Evolutionary conservation across 1,284 basidiomycete species (phyloP).

Genomic region (Puccinia novopanici): DNA sequence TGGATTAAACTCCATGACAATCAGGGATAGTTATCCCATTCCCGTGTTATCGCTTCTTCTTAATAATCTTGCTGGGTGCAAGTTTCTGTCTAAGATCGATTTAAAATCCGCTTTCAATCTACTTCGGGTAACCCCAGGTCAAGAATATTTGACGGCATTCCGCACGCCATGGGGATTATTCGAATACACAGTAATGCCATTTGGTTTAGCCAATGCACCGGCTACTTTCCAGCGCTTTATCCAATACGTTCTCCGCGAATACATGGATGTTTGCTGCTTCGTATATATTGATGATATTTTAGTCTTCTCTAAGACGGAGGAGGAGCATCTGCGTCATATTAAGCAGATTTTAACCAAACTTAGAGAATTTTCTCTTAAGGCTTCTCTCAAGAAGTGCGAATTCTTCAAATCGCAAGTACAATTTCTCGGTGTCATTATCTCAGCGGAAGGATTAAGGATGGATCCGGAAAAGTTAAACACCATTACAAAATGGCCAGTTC

Average conservation of each 20-base stretch:
- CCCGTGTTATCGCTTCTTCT: no score
- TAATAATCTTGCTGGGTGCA: no score
- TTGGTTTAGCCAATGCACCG: slow-evolving; percentile 61
- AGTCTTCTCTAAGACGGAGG: slow-evolving; percentile 61
- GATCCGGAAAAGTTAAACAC: slow-evolving; percentile 20
- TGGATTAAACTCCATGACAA: slow-evolving; percentile 7
- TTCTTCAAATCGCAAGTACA: slow-evolving; percentile 14
- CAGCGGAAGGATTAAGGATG: not conserved
- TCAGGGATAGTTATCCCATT: slow-evolving; percentile 24
- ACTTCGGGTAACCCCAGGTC: slow-evolving; percentile 55
- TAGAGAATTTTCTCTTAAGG: not conserved
- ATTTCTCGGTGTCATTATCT: slow-evolving; percentile 26
- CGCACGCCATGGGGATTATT: slow-evolving; percentile 60
- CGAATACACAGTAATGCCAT: slow-evolving; percentile 62
- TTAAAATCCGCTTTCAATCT: no score
- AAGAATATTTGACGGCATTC: slow-evolving; percentile 61
- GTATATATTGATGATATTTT: slow-evolving; percentile 56
- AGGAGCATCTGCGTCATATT: slow-evolving; percentile 52
- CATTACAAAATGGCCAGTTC: slow-evolving; percentile 1
- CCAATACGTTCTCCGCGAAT: not conserved
- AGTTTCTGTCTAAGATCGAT: no score
- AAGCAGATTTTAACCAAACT: not conserved
- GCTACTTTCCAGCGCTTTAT: slow-evolving; percentile 49
- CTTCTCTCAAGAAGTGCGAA: slow-evolving; percentile 24
- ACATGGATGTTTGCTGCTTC: slow-evolving; percentile 6